Evolutionary conservation across 495 filamentous ascomycete species (phyloP), one percentile per base, ranked within the genome.

Genomic region (Cryomyces antarcticus): DNA sequence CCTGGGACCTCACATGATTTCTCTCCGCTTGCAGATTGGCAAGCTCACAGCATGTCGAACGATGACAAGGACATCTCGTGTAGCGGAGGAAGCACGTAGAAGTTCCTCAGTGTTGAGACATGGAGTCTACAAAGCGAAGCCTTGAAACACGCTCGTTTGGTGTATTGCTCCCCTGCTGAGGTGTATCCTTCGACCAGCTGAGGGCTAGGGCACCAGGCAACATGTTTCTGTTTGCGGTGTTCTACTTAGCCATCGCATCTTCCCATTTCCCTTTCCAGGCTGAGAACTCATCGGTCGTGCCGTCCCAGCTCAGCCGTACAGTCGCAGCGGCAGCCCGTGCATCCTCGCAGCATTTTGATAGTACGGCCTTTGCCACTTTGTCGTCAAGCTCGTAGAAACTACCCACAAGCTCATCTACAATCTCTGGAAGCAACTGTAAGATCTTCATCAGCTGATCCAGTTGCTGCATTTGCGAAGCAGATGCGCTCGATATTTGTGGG

Each of bases 331-430:
- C 58, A 33, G 5, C 46, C 33, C 45, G 49, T 6, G 58, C 57
- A 42, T 57, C 55, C 7, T 40, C 27, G 17, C 54, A 50, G 34
- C 47, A 50, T 28, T 44, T 49, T 7, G 49, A 43, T 34, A 64
- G 43, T 30, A 28, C 38, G 17, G 39, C 31, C 43, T 46, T 51
- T 30, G 51, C 60, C 37, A 49, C 41, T 3, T 55, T 57, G 34
- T 51, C 61, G 38, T 72, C 66, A 5, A 74, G 50, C 38, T 77
- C 65, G 49, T 70, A 70, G 42, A 70, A 67, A 13, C 56, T 52
- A 38, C 47, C 60, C 0, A 64, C 67, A 10, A 69, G 46, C 41
- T 70, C 67, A 43, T 70, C 67, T 4, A 62, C 58, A 6, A 52
- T 44, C 29, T 69, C 62, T 5, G 64, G 66, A 30, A 70, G 58